A percentile compares a stretch with the other conserved stretches of the same genome.
Conservation (phyloP, 176 grass and related monocot genomes). For the Carex littledalei region DNA sequence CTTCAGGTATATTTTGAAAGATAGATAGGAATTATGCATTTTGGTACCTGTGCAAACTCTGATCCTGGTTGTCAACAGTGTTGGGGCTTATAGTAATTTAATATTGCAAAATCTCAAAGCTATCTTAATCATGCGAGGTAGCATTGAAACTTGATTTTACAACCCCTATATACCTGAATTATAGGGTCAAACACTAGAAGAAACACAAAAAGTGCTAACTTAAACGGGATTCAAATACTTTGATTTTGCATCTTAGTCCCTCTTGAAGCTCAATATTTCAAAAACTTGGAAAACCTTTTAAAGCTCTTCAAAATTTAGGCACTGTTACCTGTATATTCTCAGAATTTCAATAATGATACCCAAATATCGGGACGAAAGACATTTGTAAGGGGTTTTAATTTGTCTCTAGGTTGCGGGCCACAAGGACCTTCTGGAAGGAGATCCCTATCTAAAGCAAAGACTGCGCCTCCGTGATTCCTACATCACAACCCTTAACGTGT, state of each 20-base stretch:
- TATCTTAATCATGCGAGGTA: background rate
- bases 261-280: background rate
- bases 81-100: background rate
- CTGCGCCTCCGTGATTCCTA: conserved; percentile 71
- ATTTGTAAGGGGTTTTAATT: background rate
- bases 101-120: background rate
- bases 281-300: background rate
- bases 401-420: conserved; percentile 68
- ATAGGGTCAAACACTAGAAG: background rate
- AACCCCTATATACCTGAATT: background rate
- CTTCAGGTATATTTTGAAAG: conserved; percentile 47
- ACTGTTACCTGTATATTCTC: background rate
- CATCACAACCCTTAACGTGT: conserved; percentile 80
- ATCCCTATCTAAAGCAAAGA: conserved; percentile 86
- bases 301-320: background rate
- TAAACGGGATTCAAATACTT: background rate
- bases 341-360: background rate
- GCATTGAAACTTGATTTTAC: background rate
- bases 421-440: conserved; percentile 83
- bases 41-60: background rate
- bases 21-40: background rate
- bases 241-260: background rate
- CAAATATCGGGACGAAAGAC: background rate
- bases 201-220: background rate
- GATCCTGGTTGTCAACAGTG: background rate